A percentile compares a stretch with the other conserved stretches of the same genome.
Evolutionary conservation across 345 rosid genomes (phyloP).

Genomic region (Eucalyptus curtisii): DNA sequence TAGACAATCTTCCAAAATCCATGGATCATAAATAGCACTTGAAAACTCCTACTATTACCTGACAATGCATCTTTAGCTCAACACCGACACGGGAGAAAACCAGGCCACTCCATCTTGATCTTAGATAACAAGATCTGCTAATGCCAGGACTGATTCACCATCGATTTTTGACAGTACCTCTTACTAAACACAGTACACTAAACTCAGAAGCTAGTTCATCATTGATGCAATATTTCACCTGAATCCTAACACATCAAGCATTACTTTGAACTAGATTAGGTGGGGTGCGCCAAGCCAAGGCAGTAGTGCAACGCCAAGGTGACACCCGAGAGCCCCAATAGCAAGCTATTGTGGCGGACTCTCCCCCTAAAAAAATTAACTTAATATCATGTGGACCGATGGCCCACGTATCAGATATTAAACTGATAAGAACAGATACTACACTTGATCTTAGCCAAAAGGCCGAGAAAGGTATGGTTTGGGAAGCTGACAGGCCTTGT

Average conservation of each 20-base stretch:
- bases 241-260: background rate
- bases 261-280: background rate
- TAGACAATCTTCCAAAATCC: background rate
- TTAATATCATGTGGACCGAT: slow-evolving; percentile 25
- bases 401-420: slow-evolving; percentile 37
- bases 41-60: background rate
- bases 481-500: background rate
- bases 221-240: background rate
- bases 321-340: background rate
- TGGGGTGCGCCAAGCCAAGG: background rate
- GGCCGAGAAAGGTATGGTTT: slow-evolving; percentile 54
- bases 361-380: slow-evolving; percentile 6
- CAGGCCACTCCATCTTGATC: background rate
- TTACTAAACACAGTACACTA: background rate
- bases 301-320: background rate
- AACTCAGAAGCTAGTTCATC: slow-evolving; percentile 8
- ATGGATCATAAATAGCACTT: background rate
- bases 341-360: background rate
- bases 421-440: slow-evolving; percentile 54
- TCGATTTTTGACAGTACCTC: rapidly evolving
- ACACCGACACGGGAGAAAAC: background rate
- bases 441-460: slow-evolving; percentile 61
- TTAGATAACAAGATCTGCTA: background rate
- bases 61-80: background rate
- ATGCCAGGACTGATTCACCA: background rate